phyloP scores from a whole-genome alignment of 331 rosid species.

The Phaseolus coccineus region DNA sequence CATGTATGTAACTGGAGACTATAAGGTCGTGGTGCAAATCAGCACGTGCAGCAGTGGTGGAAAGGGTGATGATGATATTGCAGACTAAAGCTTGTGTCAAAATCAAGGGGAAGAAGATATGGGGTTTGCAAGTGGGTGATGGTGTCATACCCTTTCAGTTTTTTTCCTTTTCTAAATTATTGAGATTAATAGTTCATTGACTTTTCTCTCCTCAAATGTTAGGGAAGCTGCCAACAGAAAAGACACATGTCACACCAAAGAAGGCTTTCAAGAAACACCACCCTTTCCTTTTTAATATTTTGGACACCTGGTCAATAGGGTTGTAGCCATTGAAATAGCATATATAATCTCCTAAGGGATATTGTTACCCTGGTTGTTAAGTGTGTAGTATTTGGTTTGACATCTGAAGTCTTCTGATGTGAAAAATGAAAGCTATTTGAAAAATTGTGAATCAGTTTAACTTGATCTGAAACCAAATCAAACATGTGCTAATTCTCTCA shows the following conservation, averaged over 20 bases:
- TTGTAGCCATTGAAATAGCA: neutral
- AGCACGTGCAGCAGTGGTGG: slow-evolving; percentile 3
- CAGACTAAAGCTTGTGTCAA: neutral
- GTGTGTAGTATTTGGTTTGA: too few relatives aligned
- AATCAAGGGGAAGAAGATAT: neutral
- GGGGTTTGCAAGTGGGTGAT: slow-evolving; percentile 1
- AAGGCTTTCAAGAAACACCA: neutral
- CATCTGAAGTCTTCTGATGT: too few relatives aligned
- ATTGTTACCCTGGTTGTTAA: too few relatives aligned
- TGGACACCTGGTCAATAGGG: neutral
- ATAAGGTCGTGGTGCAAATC: neutral
- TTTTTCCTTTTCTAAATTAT: slow-evolving; percentile 1
- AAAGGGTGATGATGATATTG: slow-evolving; percentile 16
- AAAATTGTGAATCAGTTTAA: too few relatives aligned
- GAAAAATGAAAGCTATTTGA: too few relatives aligned
- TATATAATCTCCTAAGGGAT: neutral
- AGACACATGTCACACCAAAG: neutral
- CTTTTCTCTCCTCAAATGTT: neutral
- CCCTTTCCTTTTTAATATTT: neutral
- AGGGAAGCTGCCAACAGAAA: slow-evolving; percentile 14
- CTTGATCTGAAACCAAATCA: too few relatives aligned
- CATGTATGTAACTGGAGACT: neutral
- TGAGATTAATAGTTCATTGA: neutral
- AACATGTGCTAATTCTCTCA: neutral
- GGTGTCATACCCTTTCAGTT: slow-evolving; percentile 7